Evolutionary conservation across 2,329 filamentous ascomycete genomes (phyloP).

Genomic region (Botrytis fragariae): DNA sequence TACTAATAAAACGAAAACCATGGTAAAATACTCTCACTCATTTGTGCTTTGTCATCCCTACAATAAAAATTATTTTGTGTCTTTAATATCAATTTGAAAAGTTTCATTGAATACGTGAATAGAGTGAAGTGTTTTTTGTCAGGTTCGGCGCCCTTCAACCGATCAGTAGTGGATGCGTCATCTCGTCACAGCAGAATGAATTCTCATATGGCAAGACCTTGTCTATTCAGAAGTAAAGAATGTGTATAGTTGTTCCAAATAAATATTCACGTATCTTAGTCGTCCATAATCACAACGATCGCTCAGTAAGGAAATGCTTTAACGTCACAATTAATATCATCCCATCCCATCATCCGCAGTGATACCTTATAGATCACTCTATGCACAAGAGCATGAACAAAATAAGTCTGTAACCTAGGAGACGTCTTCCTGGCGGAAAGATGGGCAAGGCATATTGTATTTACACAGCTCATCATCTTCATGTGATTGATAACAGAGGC

Average conservation of each 20-base stretch:
- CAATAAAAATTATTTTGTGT: not conserved
- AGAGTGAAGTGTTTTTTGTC: not conserved
- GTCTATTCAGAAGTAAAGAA: not conserved
- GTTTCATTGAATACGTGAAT: not conserved
- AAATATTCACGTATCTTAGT: no score
- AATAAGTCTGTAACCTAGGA: no score
- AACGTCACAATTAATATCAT: no score
- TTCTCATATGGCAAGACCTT: not conserved
- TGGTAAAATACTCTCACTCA: not conserved
- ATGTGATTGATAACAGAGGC: not conserved
- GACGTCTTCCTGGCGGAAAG: no score
- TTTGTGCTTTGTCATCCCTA: no score
- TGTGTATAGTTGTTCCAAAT: not conserved
- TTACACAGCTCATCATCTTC: no score
- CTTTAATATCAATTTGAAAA: not conserved
- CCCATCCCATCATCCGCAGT: no score
- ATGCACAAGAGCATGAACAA: no score
- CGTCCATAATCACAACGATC: no score
- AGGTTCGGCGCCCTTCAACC: not conserved
- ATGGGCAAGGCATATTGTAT: no score
- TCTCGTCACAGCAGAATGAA: not conserved
- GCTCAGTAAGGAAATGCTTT: no score
- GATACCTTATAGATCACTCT: no score
- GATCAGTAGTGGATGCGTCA: not conserved
- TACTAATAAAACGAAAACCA: not conserved